Evolutionary conservation across 1,284 basidiomycete species (phyloP).

Genomic region (Malassezia cuniculi): DNA sequence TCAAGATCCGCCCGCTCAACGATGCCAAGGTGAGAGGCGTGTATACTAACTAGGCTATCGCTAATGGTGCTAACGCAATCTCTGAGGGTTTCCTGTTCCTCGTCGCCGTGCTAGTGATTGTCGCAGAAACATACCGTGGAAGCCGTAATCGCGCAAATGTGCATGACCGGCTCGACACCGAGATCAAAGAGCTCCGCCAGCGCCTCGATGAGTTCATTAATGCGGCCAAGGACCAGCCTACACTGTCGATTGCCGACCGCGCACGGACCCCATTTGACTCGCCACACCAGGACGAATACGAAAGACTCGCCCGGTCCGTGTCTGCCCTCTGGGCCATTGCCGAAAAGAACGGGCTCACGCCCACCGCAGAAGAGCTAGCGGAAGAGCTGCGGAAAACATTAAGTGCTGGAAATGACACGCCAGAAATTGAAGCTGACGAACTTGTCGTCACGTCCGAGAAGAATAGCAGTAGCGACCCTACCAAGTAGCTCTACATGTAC

Average conservation of each 20-base stretch:
- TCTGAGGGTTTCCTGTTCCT: slow-evolving; percentile 40
- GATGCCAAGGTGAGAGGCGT: slow-evolving; percentile 24
- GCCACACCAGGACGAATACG: too few relatives aligned
- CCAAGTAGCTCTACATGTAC: too few relatives aligned
- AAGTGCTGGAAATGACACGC: too few relatives aligned
- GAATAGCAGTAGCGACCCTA: slow-evolving; percentile 21
- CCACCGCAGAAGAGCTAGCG: too few relatives aligned
- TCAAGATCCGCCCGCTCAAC: slow-evolving; percentile 39
- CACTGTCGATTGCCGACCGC: too few relatives aligned
- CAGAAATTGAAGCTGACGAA: too few relatives aligned
- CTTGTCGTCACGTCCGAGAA: too few relatives aligned
- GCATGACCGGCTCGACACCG: slow-evolving; percentile 31
- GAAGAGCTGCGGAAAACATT: too few relatives aligned
- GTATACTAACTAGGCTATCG: slow-evolving; percentile 13
- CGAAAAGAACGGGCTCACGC: slow-evolving; percentile 5
- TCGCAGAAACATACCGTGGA: slow-evolving; percentile 37
- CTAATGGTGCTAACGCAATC: slow-evolving; percentile 38
- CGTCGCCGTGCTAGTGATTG: slow-evolving; percentile 35
- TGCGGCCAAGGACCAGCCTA: too few relatives aligned
- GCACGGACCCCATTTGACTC: too few relatives aligned
- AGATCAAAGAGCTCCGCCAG: slow-evolving; percentile 21
- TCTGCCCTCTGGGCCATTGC: slow-evolving; percentile 9
- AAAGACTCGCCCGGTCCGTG: background rate
- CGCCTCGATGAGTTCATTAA: slow-evolving; percentile 16
- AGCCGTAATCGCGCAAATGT: slow-evolving; percentile 31